Conservation (phyloP, 148 eudicot genomes). For the Talinum fruticosum region DNA sequence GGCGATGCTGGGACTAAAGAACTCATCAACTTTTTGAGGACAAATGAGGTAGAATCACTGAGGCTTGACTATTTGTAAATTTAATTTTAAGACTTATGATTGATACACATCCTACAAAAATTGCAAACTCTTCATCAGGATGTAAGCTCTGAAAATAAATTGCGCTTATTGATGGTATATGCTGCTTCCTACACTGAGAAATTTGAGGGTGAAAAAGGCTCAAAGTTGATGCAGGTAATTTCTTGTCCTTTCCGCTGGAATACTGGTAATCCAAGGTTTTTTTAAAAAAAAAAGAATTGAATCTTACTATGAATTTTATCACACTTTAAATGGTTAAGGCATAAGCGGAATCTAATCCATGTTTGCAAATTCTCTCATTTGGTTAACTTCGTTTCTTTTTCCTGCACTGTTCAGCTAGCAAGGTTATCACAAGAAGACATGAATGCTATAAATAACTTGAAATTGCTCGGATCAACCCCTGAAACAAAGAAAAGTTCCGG, state of each 20-base stretch:
- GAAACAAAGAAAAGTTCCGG: slow-evolving; percentile 69
- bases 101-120: neutral
- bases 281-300: neutral
- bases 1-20: slow-evolving; percentile 99
- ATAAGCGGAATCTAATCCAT: neutral
- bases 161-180: slow-evolving; percentile 94
- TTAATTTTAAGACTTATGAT: neutral
- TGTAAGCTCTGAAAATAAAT: slow-evolving; percentile 65
- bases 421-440: slow-evolving; percentile 69
- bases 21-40: slow-evolving; percentile 72
- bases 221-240: slow-evolving; percentile 79
- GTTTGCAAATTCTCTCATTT: too few species aligned
- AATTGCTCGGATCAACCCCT: slow-evolving; percentile 69
- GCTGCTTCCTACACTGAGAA: slow-evolving; percentile 90
- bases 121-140: slow-evolving; percentile 51
- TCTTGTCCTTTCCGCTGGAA: neutral
- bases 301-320: neutral
- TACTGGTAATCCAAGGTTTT: neutral
- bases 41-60: slow-evolving; percentile 46
- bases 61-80: neutral
- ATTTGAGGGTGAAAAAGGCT: slow-evolving; percentile 71
- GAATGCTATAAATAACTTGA: slow-evolving; percentile 86
- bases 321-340: neutral
- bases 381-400: neutral
- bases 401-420: slow-evolving; percentile 52